phyloP scores from a whole-genome alignment of 2,329 filamentous ascomycete species.

The Neofusicoccum kwambonambiense region DNA sequence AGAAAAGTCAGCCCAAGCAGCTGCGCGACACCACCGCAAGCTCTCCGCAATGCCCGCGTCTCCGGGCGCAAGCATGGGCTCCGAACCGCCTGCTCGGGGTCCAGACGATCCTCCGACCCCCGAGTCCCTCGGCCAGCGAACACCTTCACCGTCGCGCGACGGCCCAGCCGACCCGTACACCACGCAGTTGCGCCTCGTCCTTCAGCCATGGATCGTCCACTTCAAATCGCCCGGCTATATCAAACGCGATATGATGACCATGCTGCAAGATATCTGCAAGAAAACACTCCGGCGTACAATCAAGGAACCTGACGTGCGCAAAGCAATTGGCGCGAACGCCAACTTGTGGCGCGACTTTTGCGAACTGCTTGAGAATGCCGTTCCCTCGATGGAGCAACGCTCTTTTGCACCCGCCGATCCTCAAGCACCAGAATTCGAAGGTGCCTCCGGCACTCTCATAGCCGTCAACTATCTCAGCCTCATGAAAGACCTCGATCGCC shows the following conservation, averaged over 20 bases:
- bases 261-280: constrained; percentile 58
- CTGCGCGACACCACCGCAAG: background rate
- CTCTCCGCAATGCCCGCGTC: background rate
- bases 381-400: constrained; percentile 60
- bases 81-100: background rate
- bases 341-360: constrained; percentile 61
- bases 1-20: constrained; percentile 6
- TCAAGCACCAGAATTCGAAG: constrained; percentile 56
- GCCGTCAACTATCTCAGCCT: constrained; percentile 58
- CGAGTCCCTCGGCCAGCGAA: background rate
- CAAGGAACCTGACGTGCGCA: constrained; percentile 54
- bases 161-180: constrained; percentile 32
- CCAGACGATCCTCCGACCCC: background rate
- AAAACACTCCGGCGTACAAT: constrained; percentile 59
- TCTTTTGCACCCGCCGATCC: constrained; percentile 62
- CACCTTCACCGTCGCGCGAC: background rate
- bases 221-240: constrained; percentile 62
- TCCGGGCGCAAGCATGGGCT: constrained; percentile 3
- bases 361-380: constrained; percentile 57
- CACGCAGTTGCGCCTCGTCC: constrained; percentile 46
- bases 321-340: constrained; percentile 56
- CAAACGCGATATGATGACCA: constrained; percentile 57
- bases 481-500: constrained; percentile 61
- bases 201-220: constrained; percentile 54
- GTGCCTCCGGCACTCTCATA: constrained; percentile 60